Evolutionary conservation across 805 yeast species (phyloP), one percentile per base, ranked within the genome.

Genomic region (Myxozyma vanderwaltii): DNA sequence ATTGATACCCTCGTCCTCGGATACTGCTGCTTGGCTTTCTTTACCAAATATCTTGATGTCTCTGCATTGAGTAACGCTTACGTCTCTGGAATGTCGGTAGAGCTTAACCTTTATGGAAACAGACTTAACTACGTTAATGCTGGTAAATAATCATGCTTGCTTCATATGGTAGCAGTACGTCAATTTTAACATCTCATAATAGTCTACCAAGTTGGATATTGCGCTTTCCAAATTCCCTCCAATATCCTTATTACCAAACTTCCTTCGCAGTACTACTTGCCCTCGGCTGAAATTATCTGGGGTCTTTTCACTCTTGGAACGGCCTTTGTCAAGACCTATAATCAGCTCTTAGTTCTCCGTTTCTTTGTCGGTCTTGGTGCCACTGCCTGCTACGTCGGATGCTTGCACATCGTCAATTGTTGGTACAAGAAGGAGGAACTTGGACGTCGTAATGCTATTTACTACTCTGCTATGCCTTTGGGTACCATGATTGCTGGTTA

Each of bases 351-450:
- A 67, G 89, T 81, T 1, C 71, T 86, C 41, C 75, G 94, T 51
- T 87, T 87, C 68, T 78, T 87, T 51, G 79, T 86, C 58, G 91
- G 88, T 41, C 81, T 83, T 0, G 84, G 85, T 69, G 94, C 89
- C 69, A 82, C 89, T 2, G 83, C 86, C n/a, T 81, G 77, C 66
- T 78, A 82, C 74, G 87, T 90, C 4, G 83, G 73, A 0, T 69
- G 71, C 24, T 53, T 61, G 31, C 64, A 55, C 38, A 51, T 61
- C 23, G 56, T 63, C 38, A 62, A 62, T 51, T 57, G 82, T 33
- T 84, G 81, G 80, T 82, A 82, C 71, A 77, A 77, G 66, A 77
- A 82, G 54, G 75, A 75, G 52, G 88, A 86, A 72, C 77, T 83
- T 56, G 77, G 81, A 45, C 77, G 88, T 67, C 78, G 90, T 71